phyloP scores from a whole-genome alignment of 2,329 filamentous ascomycete genomes.

The Chaetomium sp. region DNA sequence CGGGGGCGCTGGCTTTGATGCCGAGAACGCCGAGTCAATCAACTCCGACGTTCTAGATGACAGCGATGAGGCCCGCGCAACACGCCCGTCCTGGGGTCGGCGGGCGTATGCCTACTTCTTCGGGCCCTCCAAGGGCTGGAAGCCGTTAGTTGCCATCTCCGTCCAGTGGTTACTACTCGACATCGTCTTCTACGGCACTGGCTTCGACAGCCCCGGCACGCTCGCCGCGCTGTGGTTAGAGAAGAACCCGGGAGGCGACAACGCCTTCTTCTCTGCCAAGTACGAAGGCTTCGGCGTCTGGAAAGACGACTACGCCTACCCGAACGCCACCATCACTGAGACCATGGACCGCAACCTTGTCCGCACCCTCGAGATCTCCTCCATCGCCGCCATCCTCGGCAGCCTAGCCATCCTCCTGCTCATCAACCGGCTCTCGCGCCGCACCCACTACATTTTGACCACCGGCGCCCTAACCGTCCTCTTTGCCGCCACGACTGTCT shows the following conservation, averaged over 20 bases:
- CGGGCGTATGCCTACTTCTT: slow-evolving; percentile 1
- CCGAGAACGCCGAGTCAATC: background rate
- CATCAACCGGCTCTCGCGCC: background rate
- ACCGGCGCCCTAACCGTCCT: background rate
- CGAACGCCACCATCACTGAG: background rate
- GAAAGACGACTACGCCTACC: background rate
- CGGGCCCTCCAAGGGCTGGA: background rate
- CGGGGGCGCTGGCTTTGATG: too few relatives aligned
- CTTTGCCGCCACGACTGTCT: background rate
- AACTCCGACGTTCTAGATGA: background rate
- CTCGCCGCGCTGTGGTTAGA: background rate
- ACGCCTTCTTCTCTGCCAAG: background rate
- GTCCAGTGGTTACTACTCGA: background rate
- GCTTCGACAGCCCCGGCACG: background rate
- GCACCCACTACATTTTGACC: background rate
- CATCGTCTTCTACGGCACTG: background rate
- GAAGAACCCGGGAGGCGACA: background rate
- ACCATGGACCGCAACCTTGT: background rate
- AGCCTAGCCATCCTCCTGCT: background rate
- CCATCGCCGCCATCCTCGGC: background rate
- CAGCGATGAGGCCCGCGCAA: background rate
- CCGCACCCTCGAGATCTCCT: background rate
- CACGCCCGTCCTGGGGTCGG: background rate
- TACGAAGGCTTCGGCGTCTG: background rate
- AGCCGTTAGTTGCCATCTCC: background rate